Evolutionary conservation across 2,329 filamentous ascomycete genomes (phyloP).

Genomic region (Colletotrichum sp.): DNA sequence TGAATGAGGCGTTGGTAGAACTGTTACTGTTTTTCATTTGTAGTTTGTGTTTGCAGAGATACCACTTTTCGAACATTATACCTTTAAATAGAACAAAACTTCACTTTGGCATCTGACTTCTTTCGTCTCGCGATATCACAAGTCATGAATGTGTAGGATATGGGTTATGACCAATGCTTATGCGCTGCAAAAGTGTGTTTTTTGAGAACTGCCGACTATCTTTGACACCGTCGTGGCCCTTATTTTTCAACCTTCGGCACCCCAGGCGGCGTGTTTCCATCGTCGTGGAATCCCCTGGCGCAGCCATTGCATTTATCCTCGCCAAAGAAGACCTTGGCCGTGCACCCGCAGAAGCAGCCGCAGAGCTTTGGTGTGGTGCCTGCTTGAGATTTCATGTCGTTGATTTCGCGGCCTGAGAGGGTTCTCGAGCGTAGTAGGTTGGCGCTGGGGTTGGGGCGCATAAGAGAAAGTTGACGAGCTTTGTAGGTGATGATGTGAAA

Average conservation of each 20-base stretch:
- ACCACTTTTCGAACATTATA: slow-evolving; percentile 1
- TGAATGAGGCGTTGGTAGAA: slow-evolving; percentile 23
- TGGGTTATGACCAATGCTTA: not conserved
- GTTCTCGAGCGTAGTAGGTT: not conserved
- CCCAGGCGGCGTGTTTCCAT: not conserved
- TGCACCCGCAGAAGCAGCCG: not conserved
- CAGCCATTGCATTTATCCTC: not conserved
- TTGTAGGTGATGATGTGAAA: rapidly evolving
- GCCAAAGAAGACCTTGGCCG: not conserved
- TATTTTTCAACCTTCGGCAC: not conserved
- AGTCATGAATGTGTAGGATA: not conserved
- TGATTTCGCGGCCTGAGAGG: not conserved
- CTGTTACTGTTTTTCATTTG: not conserved
- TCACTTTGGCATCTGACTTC: not conserved
- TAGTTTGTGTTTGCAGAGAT: not conserved
- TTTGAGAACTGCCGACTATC: not conserved
- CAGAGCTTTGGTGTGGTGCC: not conserved
- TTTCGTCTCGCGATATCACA: not conserved
- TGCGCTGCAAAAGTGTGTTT: not conserved
- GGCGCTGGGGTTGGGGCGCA: not conserved
- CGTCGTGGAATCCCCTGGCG: not conserved
- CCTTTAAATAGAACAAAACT: not conserved
- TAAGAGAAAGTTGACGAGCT: not conserved
- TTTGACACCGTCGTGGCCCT: not conserved
- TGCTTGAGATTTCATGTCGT: not conserved